Evolutionary conservation across 192 early-diverging fungal species (phyloP).

Genomic region (Umbelopsis sp.): DNA sequence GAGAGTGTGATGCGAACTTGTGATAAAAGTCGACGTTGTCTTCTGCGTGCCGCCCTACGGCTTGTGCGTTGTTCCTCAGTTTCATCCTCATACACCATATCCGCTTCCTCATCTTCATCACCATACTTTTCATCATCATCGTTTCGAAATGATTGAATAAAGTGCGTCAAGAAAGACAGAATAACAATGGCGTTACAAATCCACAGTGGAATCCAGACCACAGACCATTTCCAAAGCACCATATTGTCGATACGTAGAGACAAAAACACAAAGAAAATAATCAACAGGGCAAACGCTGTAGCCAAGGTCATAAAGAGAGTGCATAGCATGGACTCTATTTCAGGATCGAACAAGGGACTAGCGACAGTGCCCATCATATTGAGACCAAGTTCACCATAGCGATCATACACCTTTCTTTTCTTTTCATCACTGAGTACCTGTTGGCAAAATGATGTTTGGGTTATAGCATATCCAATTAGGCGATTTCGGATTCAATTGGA

Average conservation of each 20-base stretch:
- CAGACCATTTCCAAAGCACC: slow-evolving; percentile 68
- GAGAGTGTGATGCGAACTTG: slow-evolving; percentile 31
- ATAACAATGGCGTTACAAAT: slow-evolving; percentile 58
- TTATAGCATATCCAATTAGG: slow-evolving; percentile 15
- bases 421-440: slow-evolving; percentile 67
- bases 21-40: slow-evolving; percentile 11
- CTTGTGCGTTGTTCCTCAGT: slow-evolving; percentile 13
- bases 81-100: slow-evolving; percentile 37
- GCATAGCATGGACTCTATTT: slow-evolving; percentile 66
- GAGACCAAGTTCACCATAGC: slow-evolving; percentile 80
- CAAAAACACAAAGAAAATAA: slow-evolving; percentile 84
- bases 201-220: slow-evolving; percentile 86
- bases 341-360: slow-evolving; percentile 65
- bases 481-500: slow-evolving; percentile 10
- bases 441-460: background rate
- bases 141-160: slow-evolving; percentile 26
- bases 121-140: slow-evolving; percentile 46
- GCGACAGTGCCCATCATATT: slow-evolving; percentile 74
- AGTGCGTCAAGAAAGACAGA: slow-evolving; percentile 33
- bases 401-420: slow-evolving; percentile 88
- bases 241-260: slow-evolving; percentile 72
- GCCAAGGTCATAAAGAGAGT: slow-evolving; percentile 56
- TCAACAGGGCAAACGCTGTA: slow-evolving; percentile 58
- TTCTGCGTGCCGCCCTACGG: slow-evolving; percentile 21
- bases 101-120: slow-evolving; percentile 48